Evolutionary conservation across 805 yeast species (phyloP).

Genomic region (Kazachstania viticola): DNA sequence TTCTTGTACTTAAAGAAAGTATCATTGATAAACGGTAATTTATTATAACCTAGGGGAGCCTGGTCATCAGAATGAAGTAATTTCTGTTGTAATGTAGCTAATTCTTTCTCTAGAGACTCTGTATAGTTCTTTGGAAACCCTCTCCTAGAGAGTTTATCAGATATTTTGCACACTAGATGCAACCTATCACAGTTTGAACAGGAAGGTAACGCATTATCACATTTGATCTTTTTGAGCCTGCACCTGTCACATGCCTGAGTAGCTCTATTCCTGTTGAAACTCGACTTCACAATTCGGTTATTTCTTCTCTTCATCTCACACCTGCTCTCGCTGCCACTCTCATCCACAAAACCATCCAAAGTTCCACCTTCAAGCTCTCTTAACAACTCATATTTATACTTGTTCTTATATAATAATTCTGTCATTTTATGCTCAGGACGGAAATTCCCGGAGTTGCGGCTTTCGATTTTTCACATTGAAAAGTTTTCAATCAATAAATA

Average conservation of each 20-base stretch:
- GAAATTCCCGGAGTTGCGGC: too few relatives aligned
- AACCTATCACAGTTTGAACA: conserved; percentile 58
- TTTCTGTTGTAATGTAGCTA: conserved; percentile 36
- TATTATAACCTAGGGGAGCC: background rate
- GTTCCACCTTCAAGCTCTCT: too few relatives aligned
- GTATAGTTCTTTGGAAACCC: conserved; percentile 79
- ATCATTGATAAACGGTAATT: conserved; percentile 18
- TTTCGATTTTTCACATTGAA: too few relatives aligned
- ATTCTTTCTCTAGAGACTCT: conserved; percentile 54
- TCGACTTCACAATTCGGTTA: too few relatives aligned
- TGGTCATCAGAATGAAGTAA: background rate
- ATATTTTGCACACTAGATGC: conserved; percentile 57
- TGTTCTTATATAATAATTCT: too few relatives aligned
- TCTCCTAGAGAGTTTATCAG: conserved; percentile 62
- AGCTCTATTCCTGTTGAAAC: too few relatives aligned
- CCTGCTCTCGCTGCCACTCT: too few relatives aligned
- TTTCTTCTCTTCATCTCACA: too few relatives aligned
- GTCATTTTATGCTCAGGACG: too few relatives aligned
- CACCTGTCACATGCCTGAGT: conserved; percentile 83
- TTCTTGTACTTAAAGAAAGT: conserved; percentile 17
- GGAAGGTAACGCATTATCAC: conserved; percentile 44
- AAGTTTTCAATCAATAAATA: too few relatives aligned
- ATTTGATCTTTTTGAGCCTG: conserved; percentile 32
- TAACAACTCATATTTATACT: too few relatives aligned
- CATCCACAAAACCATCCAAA: too few relatives aligned